A percentile compares a stretch with the other conserved stretches of the same genome.
Evolutionary conservation across 768 basidiomycete species (phyloP).

Genomic region (Xerocomellus dryophilus): DNA sequence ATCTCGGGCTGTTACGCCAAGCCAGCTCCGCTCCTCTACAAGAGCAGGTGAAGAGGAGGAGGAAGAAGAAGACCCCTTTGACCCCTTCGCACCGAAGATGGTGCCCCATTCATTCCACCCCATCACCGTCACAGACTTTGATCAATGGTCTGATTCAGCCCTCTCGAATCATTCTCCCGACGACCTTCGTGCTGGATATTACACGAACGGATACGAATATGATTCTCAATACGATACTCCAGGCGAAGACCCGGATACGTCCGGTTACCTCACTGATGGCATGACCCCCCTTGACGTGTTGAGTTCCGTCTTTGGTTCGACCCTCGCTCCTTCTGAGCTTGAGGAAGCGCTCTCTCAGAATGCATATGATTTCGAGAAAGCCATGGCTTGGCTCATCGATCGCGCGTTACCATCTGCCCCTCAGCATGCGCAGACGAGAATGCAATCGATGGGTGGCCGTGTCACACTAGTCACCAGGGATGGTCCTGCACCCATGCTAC

Average conservation of each 20-base stretch:
- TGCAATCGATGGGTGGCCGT: conserved; percentile 65
- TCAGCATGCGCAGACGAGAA: conserved; percentile 37
- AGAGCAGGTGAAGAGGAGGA: conserved; percentile 57
- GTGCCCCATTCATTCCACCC: conserved; percentile 59
- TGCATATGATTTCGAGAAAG: conserved; percentile 91
- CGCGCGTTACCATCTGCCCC: conserved; percentile 52
- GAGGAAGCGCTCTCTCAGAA: conserved; percentile 88
- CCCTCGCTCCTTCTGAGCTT: conserved; percentile 84
- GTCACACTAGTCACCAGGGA: conserved; percentile 67
- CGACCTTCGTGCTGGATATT: conserved; percentile 38
- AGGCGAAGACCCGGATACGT: conserved; percentile 48
- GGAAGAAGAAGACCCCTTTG: conserved; percentile 84
- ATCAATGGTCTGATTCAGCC: conserved; percentile 55
- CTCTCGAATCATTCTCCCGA: conserved; percentile 53
- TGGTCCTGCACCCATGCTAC: conserved; percentile 33
- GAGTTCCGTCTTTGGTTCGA: conserved; percentile 87
- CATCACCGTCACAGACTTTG: conserved; percentile 61
- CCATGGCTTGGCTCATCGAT: conserved; percentile 94
- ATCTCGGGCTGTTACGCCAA: conserved; percentile 62
- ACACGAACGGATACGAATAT: conserved; percentile 30
- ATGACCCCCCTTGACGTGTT: conserved; percentile 99
- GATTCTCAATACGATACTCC: conserved; percentile 32
- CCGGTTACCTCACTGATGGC: conserved; percentile 73
- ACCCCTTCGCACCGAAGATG: conserved; percentile 56
- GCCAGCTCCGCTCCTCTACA: conserved; percentile 64